Conservation (phyloP, 139 green algal species). For the Picochlorum sp. region DNA sequence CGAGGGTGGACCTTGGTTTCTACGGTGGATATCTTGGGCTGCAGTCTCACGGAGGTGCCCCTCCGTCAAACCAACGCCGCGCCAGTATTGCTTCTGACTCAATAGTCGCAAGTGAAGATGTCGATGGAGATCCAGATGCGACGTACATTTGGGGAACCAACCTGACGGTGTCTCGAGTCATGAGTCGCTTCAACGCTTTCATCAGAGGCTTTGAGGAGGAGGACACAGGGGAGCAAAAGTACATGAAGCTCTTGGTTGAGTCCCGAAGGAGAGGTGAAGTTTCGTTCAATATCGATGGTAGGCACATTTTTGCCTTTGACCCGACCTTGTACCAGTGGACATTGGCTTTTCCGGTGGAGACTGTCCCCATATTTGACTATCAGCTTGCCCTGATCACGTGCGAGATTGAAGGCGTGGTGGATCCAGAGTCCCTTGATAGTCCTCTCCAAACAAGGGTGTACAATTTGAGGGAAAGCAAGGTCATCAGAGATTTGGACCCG, state of each 20-base stretch:
- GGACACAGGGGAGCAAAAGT: slow-evolving; percentile 32
- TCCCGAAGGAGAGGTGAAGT: slow-evolving; percentile 26
- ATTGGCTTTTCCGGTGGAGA: slow-evolving; percentile 71
- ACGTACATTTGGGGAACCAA: slow-evolving; percentile 87
- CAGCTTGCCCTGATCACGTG: slow-evolving; percentile 25
- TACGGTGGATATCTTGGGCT: slow-evolving; percentile 27
- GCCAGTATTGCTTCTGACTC: slow-evolving; percentile 27
- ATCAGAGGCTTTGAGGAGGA: slow-evolving; percentile 44
- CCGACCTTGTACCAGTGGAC: slow-evolving; percentile 66
- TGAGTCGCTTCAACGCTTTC: slow-evolving; percentile 59
- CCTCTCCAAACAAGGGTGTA: slow-evolving; percentile 69
- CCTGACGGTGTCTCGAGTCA: slow-evolving; percentile 45
- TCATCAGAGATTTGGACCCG: slow-evolving; percentile 95
- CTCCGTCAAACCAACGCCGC: slow-evolving; percentile 6
- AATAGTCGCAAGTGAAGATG: slow-evolving; percentile 14
- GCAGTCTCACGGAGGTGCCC: neutral
- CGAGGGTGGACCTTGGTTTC: slow-evolving; percentile 5
- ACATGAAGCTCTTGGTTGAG: slow-evolving; percentile 39
- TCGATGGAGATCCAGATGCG: slow-evolving; percentile 30
- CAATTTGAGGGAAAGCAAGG: slow-evolving; percentile 71
- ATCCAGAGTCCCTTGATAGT: slow-evolving; percentile 15
- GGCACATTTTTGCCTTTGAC: slow-evolving; percentile 62
- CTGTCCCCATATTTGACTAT: slow-evolving; percentile 35
- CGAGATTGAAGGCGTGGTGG: slow-evolving; percentile 19
- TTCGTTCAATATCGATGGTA: slow-evolving; percentile 76